A percentile compares a stretch with the other conserved stretches of the same genome.
phyloP scores from a whole-genome alignment of 2,329 filamentous ascomycete genomes.

The Aspergillus persii region DNA sequence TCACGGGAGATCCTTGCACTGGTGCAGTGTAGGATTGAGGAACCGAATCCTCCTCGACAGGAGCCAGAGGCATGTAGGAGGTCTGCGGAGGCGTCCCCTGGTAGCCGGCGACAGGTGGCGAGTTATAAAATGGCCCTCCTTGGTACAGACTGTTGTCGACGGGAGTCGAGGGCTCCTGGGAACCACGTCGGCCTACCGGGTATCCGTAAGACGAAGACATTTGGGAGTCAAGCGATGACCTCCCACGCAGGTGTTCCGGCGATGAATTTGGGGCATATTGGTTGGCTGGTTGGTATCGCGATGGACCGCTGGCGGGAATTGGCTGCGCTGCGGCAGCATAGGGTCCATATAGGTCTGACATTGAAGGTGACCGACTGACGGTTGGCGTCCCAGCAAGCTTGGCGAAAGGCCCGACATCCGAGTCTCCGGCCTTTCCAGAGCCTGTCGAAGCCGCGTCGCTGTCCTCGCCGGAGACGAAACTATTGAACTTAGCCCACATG shows the following conservation, averaged over 20 bases:
- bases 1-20: conserved; percentile 23
- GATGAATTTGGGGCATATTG: conserved; percentile 51
- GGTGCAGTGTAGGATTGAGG: conserved; percentile 25
- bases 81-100: conserved; percentile 39
- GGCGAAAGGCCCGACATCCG: conserved; percentile 75
- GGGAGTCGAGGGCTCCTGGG: conserved; percentile 37
- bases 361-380: conserved; percentile 71
- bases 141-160: conserved; percentile 35
- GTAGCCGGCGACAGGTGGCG: conserved; percentile 31
- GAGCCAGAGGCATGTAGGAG: conserved; percentile 39
- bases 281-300: conserved; percentile 44
- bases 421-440: conserved; percentile 55
- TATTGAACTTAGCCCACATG: conserved; percentile 90
- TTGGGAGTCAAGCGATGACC: conserved; percentile 50
- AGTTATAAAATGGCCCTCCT: conserved; percentile 29
- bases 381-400: conserved; percentile 73
- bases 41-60: conserved; percentile 38
- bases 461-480: conserved; percentile 92
- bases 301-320: conserved; percentile 33
- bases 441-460: conserved; percentile 62
- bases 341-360: conserved; percentile 70
- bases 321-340: conserved; percentile 43
- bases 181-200: conserved; percentile 34
- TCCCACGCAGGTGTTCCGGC: conserved; percentile 50
- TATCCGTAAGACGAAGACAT: conserved; percentile 40